phyloP scores from a whole-genome alignment of 2,329 filamentous ascomycete genomes.

The Penicillium sp. region DNA sequence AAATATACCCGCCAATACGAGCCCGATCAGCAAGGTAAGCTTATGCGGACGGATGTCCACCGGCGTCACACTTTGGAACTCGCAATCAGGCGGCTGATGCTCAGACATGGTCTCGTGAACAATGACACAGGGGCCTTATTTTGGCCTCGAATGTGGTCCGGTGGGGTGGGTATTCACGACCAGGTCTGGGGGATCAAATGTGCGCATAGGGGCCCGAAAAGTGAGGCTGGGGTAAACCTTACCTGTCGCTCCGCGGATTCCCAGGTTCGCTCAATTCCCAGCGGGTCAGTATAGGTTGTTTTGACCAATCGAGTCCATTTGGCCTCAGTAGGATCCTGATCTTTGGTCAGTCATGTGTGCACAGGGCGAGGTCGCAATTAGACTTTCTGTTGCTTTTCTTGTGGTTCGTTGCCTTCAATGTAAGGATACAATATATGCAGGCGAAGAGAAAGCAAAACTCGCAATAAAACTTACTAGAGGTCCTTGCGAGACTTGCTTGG shows the following conservation, averaged over 20 bases:
- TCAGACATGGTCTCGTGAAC: background rate
- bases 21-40: background rate
- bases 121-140: background rate
- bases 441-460: background rate
- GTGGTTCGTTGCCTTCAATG: background rate
- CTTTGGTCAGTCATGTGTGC: background rate
- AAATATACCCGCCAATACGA: background rate
- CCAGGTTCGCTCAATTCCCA: constrained; percentile 45
- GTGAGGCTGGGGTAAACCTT: constrained; percentile 9
- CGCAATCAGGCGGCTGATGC: background rate
- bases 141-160: background rate
- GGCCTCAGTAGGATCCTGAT: constrained; percentile 39
- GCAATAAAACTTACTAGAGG: constrained; percentile 33
- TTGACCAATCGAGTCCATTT: constrained; percentile 46
- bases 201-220: constrained; percentile 1
- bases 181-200: background rate
- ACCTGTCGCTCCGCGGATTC: constrained; percentile 48
- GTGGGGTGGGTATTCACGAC: background rate
- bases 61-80: background rate
- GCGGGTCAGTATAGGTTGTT: constrained; percentile 44
- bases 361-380: background rate
- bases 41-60: background rate
- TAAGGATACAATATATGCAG: background rate
- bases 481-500: constrained; percentile 31
- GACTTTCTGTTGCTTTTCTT: background rate